Base-by-base conservation (phyloP, 805 yeast species). In the Saturnispora kantuleensis region DNA sequence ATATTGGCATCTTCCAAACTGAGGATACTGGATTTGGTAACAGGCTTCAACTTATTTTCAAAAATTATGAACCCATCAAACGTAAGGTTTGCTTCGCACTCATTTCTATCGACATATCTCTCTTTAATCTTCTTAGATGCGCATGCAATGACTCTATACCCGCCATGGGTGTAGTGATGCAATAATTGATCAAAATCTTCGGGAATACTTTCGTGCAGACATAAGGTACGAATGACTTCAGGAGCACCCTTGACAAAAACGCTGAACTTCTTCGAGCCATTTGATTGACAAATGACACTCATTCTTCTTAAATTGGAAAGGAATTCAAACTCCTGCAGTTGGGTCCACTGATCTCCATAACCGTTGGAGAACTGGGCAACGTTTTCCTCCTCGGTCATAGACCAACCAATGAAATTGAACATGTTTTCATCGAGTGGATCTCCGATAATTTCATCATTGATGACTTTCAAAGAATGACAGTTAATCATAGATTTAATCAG, bases 221-320 rank as follows among this genome's bases (percentile, higher is more conserved):
- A 93, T 29, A 93, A 77, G 13, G 77, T 81, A 29, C 74, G 68
- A 72, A 93, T 84, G 10, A 89, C 85, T 59, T 93, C 99, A 0
- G 99, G 99, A 0, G 99, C 98, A 40, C 99, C 99, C 58, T 93
- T 93, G 10, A 93, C 87, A 58, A 76, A 81, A 0, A 79, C 76
- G 16, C 66, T 61, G n/a, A 55, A 33, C 7, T 44, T 34, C 4
- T 47, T 39, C 12, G 56, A 53, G 16, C 67, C 68, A 8, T 33
- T 10, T 5, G 15, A 16, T 26, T 15, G 29, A 26, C 80, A 79
- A 42, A 90, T 60, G 0, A 88, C 96, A 42, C 93, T 80, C 96
- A 90, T 90, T 56, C 98, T 71, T 60, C 98, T 77, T 49, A 93
- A 64, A 31, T 79, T 75, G 0, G 97, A 79, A 3, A 85, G 71